Evolutionary conservation across 2,329 filamentous ascomycete species (phyloP), one percentile per base, ranked within the genome.

Genomic region (Colletotrichum noveboracense): DNA sequence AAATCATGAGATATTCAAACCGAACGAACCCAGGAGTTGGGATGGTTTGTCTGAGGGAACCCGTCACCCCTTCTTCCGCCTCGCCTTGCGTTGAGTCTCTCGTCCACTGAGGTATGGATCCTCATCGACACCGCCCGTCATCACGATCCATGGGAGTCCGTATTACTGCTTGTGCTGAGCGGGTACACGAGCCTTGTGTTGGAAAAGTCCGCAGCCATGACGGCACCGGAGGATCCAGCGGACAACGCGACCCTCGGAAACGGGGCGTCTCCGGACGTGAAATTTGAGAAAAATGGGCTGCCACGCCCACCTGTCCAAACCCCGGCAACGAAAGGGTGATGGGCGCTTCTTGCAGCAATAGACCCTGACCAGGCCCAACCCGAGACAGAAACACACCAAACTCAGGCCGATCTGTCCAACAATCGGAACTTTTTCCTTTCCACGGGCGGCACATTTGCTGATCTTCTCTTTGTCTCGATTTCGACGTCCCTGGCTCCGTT

Each of bases 401-500:
- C 30, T 28, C 65, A 69, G 28, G 38, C 43, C 58, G 24, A 62
- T 43, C 70, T 21, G 26, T 26, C 32, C 64, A 68, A 34, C 34
- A 36, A 60, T 64, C 73, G 70, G 74, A 64, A 21, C 36, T 71
- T 66, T 75, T 66, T 24, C 9, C 24, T 21, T 48, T 38, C 18
- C 28, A 36, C 12, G 34, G 58, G 55, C 55, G 70, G 28, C 43
- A 32, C 14, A 28, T n/a, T 48, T 43, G 73, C 70, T 64, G 64
- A 74, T 76, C 70, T 24, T 73, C 68, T 48, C 70, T 76, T 64
- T 73, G 70, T 76, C 65, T 48, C 58, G 48, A 21, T n/a, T 16
- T 43, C 43, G 70, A 74, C 62, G 74, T 69, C 43, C 43, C 74
- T 69, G 64, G 64, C 21, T 32, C 32, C 24, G 38, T 32, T 62